These are phyloP conservation scores for Haplosporangium gracile DNA, from an alignment of 192 early-diverging fungal species.

Conservation along the genomic window DNA sequence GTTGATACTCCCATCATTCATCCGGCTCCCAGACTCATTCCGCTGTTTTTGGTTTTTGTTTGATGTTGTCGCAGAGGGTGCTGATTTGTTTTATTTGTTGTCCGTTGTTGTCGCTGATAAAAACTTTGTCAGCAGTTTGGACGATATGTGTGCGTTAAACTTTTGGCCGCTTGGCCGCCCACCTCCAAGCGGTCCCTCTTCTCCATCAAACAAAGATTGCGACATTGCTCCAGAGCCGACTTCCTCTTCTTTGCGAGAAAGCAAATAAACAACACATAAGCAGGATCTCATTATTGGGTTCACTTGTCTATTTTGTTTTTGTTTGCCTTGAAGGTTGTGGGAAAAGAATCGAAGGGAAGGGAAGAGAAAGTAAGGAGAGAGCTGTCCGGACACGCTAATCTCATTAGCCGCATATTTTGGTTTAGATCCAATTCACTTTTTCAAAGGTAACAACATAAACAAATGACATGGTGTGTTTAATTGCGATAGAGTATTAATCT, in stretches of 20 bases:
- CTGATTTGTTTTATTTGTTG: neutral
- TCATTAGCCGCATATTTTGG: neutral
- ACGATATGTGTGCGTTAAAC: neutral
- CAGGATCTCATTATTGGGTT: neutral
- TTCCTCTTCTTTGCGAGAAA: neutral
- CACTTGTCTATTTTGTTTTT: neutral
- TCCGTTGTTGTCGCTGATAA: neutral
- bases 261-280: neutral
- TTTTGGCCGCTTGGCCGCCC: conserved; percentile 6
- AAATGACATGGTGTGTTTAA: neutral
- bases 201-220: conserved; percentile 1
- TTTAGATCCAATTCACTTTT: neutral
- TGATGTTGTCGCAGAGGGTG: neutral
- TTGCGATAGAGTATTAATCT: neutral
- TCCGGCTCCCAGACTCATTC: neutral
- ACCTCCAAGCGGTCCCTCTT: neutral
- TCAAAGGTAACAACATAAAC: neutral
- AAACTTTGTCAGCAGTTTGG: conserved; percentile 11
- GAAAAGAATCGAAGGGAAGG: neutral
- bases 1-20: neutral
- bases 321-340: neutral
- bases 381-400: neutral
- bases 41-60: neutral
- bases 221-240: neutral
- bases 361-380: neutral